A percentile compares a stretch with the other conserved stretches of the same genome.
Conservation (phyloP, 768 basidiomycete genomes). For the Agrocybe praecox region DNA sequence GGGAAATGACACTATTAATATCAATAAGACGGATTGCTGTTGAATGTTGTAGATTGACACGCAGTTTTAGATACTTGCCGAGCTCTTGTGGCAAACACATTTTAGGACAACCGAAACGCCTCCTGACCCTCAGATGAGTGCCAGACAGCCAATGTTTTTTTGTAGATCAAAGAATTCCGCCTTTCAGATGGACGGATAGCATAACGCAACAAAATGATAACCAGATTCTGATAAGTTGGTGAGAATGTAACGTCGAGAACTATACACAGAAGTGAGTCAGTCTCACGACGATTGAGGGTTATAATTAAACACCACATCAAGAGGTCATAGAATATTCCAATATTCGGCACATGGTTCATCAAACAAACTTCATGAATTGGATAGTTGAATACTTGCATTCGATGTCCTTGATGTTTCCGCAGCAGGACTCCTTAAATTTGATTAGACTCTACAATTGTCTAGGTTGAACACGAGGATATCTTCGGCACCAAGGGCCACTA, state of each 20-base stretch:
- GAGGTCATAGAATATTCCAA: background rate
- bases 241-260: background rate
- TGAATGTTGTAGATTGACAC: background rate
- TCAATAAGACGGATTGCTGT: background rate
- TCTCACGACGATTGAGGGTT: background rate
- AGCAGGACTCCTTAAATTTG: constrained; percentile 8
- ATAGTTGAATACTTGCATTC: background rate
- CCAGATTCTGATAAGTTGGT: background rate
- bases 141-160: too few species aligned
- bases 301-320: background rate
- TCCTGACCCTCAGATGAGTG: too few species aligned
- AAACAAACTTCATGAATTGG: background rate
- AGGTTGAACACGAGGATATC: constrained; percentile 90
- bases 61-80: background rate
- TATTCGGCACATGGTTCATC: background rate
- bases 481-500: constrained; percentile 83
- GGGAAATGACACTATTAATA: background rate
- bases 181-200: background rate
- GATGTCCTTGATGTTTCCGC: background rate
- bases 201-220: background rate
- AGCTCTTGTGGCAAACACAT: background rate
- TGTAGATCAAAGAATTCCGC: background rate
- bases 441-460: constrained; percentile 90
- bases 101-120: too few species aligned
- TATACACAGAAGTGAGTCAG: background rate